phyloP scores from a whole-genome alignment of 345 rosid species.

The Citrus australasica region DNA sequence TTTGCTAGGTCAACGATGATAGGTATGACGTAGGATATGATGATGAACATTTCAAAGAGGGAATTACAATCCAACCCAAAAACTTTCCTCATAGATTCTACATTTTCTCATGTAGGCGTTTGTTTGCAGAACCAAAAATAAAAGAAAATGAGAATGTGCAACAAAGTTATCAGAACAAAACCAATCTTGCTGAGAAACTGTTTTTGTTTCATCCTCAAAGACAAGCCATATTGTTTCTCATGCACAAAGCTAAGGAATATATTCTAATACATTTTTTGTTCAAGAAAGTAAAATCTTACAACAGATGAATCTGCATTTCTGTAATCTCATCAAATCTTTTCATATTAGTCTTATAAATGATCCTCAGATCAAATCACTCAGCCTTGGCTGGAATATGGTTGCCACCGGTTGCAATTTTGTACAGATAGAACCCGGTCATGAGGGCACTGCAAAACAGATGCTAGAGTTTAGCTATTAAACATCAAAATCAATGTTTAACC shows the following conservation, averaged over 20 bases:
- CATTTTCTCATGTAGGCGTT: too few relatives aligned
- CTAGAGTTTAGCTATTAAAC: conserved; percentile 10
- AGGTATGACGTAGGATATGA: too few relatives aligned
- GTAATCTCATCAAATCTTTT: not conserved
- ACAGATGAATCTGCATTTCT: not conserved
- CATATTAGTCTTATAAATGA: not conserved
- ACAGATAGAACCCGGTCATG: conserved; percentile 79
- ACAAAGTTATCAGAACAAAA: not conserved
- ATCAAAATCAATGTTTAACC: not conserved
- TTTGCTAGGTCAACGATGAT: too few relatives aligned
- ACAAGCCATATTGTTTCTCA: not conserved
- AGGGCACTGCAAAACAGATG: conserved; percentile 62
- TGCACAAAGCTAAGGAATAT: not conserved
- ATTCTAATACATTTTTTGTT: not conserved
- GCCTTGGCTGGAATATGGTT: conserved; percentile 74
- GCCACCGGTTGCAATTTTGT: conserved; percentile 83
- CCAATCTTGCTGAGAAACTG: not conserved
- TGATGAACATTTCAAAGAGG: not conserved
- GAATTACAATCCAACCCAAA: not conserved
- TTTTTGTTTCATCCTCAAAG: not conserved
- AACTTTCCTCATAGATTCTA: not conserved
- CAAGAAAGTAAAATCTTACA: not conserved
- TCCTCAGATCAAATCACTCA: conserved; percentile 36
- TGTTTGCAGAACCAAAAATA: not conserved
- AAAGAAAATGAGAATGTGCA: not conserved